Evolutionary conservation across 495 filamentous ascomycete genomes (phyloP).

Genomic region (Chaetomium cochliodes): DNA sequence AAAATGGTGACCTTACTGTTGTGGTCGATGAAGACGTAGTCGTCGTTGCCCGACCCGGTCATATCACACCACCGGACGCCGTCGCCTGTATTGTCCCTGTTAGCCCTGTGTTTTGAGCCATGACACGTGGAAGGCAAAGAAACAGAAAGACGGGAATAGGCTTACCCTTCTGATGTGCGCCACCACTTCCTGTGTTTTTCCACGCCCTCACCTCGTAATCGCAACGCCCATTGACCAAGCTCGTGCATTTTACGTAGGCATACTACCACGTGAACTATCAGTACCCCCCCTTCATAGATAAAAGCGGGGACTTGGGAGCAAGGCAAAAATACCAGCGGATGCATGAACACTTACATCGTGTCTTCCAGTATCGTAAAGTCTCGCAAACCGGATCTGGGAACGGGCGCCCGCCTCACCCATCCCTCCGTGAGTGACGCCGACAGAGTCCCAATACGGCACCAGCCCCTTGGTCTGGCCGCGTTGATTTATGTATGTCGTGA

Average conservation of each 20-base stretch:
- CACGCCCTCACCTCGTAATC: no score
- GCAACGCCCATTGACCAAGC: not conserved
- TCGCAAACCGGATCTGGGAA: constrained; percentile 13
- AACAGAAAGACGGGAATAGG: not conserved
- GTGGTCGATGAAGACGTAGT: no score
- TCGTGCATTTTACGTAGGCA: constrained; percentile 1
- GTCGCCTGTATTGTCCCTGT: constrained; percentile 16
- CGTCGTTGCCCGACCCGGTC: constrained; percentile 37
- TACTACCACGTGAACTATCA: no score
- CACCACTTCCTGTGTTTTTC: constrained; percentile 6
- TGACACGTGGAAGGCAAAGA: no score
- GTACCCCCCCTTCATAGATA: no score
- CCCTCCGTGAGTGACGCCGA: constrained; percentile 15
- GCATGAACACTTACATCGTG: constrained; percentile 8
- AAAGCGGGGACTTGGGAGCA: no score
- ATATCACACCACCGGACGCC: constrained; percentile 28
- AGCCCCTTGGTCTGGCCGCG: constrained; percentile 25
- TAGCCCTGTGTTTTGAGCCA: no score
- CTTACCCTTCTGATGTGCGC: constrained; percentile 1
- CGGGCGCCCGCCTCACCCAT: constrained; percentile 9
- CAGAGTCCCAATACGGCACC: constrained; percentile 8
- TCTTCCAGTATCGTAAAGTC: not conserved
- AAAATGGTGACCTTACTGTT: constrained; percentile 16
- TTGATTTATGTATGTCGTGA: constrained; percentile 32
- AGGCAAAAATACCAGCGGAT: no score